These are phyloP conservation scores for Puccinia polysora DNA, from an alignment of 1,284 basidiomycete genomes.

Conservation along the genomic window DNA sequence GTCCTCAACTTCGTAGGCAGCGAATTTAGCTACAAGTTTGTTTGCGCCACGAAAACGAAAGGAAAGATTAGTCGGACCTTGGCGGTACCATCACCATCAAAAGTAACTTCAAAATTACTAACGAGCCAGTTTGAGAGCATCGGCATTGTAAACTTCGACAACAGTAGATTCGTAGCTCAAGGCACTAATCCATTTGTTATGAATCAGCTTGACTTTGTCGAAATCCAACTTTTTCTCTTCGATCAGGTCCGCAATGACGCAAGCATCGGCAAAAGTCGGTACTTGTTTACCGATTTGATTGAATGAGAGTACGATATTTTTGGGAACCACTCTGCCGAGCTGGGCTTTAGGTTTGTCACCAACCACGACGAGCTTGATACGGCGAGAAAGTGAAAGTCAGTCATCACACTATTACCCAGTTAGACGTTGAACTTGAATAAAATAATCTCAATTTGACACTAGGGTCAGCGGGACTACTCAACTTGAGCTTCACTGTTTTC, in stretches of 20 bases:
- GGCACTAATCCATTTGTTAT: slow-evolving; percentile 16
- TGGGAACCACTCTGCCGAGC: slow-evolving; percentile 64
- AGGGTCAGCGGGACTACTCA: too few relatives aligned
- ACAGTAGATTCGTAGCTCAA: slow-evolving; percentile 48
- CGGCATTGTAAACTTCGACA: slow-evolving; percentile 61
- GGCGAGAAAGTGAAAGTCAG: too few relatives aligned
- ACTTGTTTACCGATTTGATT: slow-evolving; percentile 97
- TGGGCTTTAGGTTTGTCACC: slow-evolving; percentile 98
- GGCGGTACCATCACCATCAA: background rate
- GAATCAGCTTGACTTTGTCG: slow-evolving; percentile 62
- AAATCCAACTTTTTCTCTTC: slow-evolving; percentile 77
- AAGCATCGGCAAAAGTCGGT: slow-evolving; percentile 93
- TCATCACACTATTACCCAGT: too few relatives aligned
- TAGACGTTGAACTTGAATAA: too few relatives aligned
- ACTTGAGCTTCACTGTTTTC: slow-evolving; percentile 39
- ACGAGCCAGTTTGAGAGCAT: slow-evolving; percentile 64
- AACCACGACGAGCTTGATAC: slow-evolving; percentile 58
- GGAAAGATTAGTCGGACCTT: background rate
- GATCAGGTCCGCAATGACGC: slow-evolving; percentile 87
- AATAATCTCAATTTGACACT: too few relatives aligned
- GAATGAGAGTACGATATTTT: slow-evolving; percentile 79
- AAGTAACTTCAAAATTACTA: background rate
- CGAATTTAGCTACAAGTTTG: slow-evolving; percentile 45
- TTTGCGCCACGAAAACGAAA: background rate
- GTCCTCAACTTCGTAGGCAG: slow-evolving; percentile 88